Conservation (phyloP, 495 filamentous ascomycete species). For the Aeminium ludgeri region DNA sequence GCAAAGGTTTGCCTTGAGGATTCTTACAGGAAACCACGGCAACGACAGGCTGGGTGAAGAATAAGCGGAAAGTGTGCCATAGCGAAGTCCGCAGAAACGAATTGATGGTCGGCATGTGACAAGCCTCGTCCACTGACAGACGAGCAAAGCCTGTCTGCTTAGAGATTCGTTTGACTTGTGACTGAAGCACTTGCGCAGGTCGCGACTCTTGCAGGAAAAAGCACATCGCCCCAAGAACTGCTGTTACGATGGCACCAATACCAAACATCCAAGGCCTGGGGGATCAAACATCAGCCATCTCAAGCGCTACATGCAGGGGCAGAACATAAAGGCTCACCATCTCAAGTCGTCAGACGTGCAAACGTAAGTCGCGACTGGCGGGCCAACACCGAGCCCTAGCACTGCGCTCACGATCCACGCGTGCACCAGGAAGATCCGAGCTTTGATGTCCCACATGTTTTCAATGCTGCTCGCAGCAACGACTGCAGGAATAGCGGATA, state of each 20-base stretch:
- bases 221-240: background rate
- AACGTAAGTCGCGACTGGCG: slow-evolving; percentile 31
- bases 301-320: no score
- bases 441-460: slow-evolving; percentile 33
- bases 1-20: background rate
- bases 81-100: slow-evolving; percentile 29
- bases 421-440: slow-evolving; percentile 34
- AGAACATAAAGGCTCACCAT: slow-evolving; percentile 14
- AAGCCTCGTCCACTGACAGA: background rate
- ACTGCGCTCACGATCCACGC: slow-evolving; percentile 31
- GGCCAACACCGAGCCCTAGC: slow-evolving; percentile 29
- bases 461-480: slow-evolving; percentile 37
- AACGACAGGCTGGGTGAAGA: slow-evolving; percentile 35
- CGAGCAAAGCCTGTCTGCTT: background rate
- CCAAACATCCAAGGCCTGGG: slow-evolving; percentile 17
- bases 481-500: slow-evolving; percentile 35
- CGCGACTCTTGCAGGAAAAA: slow-evolving; percentile 9
- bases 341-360: slow-evolving; percentile 2
- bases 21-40: slow-evolving; percentile 28
- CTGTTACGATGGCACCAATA: slow-evolving; percentile 9
- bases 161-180: background rate
- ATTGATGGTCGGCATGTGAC: slow-evolving; percentile 20
- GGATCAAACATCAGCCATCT: background rate
- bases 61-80: slow-evolving; percentile 29
- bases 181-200: slow-evolving; percentile 4